Base-by-base conservation (phyloP, 257 asterid species). In the Buddleja alternifolia region DNA sequence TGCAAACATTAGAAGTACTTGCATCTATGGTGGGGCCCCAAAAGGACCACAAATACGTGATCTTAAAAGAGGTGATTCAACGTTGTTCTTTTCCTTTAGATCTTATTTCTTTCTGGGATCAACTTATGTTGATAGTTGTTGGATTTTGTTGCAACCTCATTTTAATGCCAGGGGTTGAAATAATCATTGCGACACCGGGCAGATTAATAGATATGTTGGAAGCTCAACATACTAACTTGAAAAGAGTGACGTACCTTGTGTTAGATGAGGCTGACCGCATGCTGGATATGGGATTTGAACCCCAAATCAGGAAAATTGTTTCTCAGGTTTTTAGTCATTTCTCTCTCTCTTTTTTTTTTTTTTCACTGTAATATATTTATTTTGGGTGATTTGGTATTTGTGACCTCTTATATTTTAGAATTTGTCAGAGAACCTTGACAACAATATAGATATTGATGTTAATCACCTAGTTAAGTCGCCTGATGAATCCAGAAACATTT, bases 231-330 rank as follows among this genome's bases (percentile, higher is more conserved):
- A 89, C 98, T 32, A 92, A 89, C 79, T 78, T 92, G 83, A 85
- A 69, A 84, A 81, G 98, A 72, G 94, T 92, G 60, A 92, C 98
- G 11, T 91, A 91, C 73, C 95, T 92, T 48, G 98, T 92, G 63
- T 70, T 92, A 75, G 98, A 92, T 46, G 98, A 92, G 85, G 98
- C 98, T 73, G 98, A 89, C 73, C 94, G 98, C 56, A 89, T 92
- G 98, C 84, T 89, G 39, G 98, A 92, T 84, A 92, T 92, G 96
- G 98, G 98, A 29, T 92, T 92, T 85, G 96, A 92, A 84, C 98
- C 98, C 66, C 98, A 92, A 80, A 92, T 89, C 73, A 83, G 96
- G 77, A 89, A 92, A 90, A 78, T 92, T 69, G 54, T 89, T 75
- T 82, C 95, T 63, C 96, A 92, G 88, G 98, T 80, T 63, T 73